Percentiles rank a stretch among this genome's conserved stretches.
phyloP scores from a whole-genome alignment of 176 grass and related monocot species.

The Bothriochloa decipiens region DNA sequence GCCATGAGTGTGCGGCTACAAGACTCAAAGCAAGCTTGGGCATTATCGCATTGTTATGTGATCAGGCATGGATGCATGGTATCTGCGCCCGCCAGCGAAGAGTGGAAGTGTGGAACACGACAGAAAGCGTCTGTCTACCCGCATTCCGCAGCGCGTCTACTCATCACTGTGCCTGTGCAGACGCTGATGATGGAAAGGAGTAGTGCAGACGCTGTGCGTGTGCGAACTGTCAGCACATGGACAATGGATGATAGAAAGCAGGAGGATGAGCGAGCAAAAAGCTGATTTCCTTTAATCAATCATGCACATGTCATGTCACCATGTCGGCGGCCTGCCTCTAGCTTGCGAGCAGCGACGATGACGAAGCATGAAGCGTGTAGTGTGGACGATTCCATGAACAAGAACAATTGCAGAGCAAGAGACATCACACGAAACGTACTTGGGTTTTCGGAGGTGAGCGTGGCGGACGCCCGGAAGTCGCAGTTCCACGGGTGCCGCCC shows the following conservation, averaged over 20 bases:
- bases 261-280: neutral
- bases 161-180: too few relatives aligned
- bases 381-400: neutral
- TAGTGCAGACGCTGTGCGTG: neutral
- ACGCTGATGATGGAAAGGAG: neutral
- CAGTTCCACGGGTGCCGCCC: constrained; percentile 72
- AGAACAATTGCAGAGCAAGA: too few relatives aligned
- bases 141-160: neutral
- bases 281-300: neutral
- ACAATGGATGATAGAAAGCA: neutral
- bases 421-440: too few relatives aligned
- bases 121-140: neutral
- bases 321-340: neutral
- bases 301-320: constrained; percentile 29
- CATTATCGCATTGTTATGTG: neutral
- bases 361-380: too few relatives aligned
- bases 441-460: constrained; percentile 71
- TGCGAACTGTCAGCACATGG: constrained; percentile 17
- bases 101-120: too few relatives aligned
- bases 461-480: constrained; percentile 78
- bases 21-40: constrained; percentile 5
- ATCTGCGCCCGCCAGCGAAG: too few relatives aligned
- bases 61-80: too few relatives aligned
- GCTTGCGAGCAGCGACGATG: neutral
- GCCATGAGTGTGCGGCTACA: neutral